Base-by-base conservation (phyloP, 305 asterid species). In the Andrographis paniculata region DNA sequence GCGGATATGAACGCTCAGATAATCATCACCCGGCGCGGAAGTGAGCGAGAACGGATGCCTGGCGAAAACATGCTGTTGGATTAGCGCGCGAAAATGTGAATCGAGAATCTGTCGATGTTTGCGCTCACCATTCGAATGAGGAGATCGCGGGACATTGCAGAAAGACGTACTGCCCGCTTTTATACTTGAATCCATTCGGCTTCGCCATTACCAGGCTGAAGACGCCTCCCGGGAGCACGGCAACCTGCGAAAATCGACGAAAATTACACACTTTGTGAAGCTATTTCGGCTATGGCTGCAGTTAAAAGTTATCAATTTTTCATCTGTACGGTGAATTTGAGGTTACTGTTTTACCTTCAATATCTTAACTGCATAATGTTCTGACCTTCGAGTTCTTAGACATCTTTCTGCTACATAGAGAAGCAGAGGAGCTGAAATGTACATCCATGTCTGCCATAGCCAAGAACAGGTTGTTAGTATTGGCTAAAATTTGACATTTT, bases 41-140 rank as follows among this genome's bases (percentile, higher is more conserved):
- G 95, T 88, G 31, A 88, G 70, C 48, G 97, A 88, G 81, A 88
- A 88, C 48, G 97, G 97, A 71, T 88, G 97, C 95, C 97, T 88
- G 83, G 48, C 60, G 49, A 69, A 45, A 41, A 30, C 28, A 41
- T 42, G 42, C 36, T 55, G 42, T 2, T 43, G 20, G 9, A 22
- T 9, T 3, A 27, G 16, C 38, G n/a, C 8, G 17, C 20, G 14
- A 17, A 13, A 13, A 37, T n/a, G 1, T n/a, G 17, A 5, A 18
- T 5, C 15, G 13, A 45, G 17, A 20, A 12, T 40, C 16, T 23
- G 4, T 39, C 23, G 14, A 17, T 17, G 38, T 23, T 24, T 9
- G 43, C 43, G 20, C 71, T 57, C 55, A 72, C 79, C 79, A 88
- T 71, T 88, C 95, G 60, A 88, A 88, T 31, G 93, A 66, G 48